Evolutionary conservation across 768 basidiomycete species (phyloP).

Genomic region (Hygrophorus russula): DNA sequence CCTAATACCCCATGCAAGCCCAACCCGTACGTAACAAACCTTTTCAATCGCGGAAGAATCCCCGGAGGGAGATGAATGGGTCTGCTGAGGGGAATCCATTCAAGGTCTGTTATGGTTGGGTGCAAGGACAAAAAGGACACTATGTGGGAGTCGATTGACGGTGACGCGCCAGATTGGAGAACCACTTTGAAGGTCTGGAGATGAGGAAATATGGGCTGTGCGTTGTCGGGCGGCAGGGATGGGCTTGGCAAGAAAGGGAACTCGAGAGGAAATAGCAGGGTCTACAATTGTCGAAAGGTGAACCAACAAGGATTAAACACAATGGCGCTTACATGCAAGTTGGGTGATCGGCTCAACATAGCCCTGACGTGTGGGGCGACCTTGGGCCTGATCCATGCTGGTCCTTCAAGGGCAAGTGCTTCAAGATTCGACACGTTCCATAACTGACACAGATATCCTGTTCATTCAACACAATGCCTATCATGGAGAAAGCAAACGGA

Average conservation of each 20-base stretch:
- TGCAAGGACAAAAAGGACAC: conserved; percentile 32
- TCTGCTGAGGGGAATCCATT: conserved; percentile 32
- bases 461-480: neutral
- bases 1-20: conserved; percentile 18
- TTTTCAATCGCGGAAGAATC: conserved; percentile 29
- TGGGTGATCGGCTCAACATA: conserved; percentile 18
- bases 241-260: conserved; percentile 24
- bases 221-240: conserved; percentile 1
- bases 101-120: conserved; percentile 32
- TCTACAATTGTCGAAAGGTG: conserved; percentile 14
- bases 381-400: conserved; percentile 17
- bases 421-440: conserved; percentile 19
- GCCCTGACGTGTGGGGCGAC: conserved; percentile 14
- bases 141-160: conserved; percentile 22
- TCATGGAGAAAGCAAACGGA: conserved; percentile 12
- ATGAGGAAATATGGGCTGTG: conserved; percentile 18
- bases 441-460: conserved; percentile 10
- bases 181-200: conserved; percentile 30
- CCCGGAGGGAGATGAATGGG: conserved; percentile 21
- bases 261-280: conserved; percentile 36
- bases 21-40: conserved; percentile 23
- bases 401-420: conserved; percentile 17
- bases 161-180: conserved; percentile 28
- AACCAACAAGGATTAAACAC: neutral
- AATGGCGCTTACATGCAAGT: conserved; percentile 16